Evolutionary conservation across 148 eudicot genomes (phyloP), one percentile per base, ranked within the genome.

Genomic region (Chenopodium berlandieri): DNA sequence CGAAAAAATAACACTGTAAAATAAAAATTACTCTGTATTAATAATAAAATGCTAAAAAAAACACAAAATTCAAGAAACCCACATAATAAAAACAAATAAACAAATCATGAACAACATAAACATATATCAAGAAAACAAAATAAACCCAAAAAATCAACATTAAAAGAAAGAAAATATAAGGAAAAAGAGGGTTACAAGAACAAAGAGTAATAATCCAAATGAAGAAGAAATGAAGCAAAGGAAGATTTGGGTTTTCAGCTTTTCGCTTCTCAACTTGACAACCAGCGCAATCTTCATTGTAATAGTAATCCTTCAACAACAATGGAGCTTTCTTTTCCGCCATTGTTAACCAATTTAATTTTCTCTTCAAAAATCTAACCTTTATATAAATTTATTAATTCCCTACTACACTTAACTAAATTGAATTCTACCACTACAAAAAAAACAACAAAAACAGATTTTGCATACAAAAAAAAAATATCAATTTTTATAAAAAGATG

Each of bases 251-350:
- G 22, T 56, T 54, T 10, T 77, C 71, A 2, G 68, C 72, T 77
- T 88, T 89, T 16, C 84, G n/a, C 52, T 48, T 80, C 12, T 88
- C 83, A 37, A 86, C 66, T 52, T 84, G 76, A 44, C 91, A 89
- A 75, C 87, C 87, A 2, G 88, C 85, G 52, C 88, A 86, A 46
- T 86, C 46, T 32, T 79, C 85, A 40, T 85, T 25, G 54, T 85
- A 74, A n/a, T 60, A 70, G 9, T 47, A 44, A 2, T 78, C 14
- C 62, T 65, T 78, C 69, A 44, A 22, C 73, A 85, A 66, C 80
- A 82, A 79, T 78, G 79, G 2, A 56, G 58, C 82, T 48, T 22
- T 79, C 8, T 7, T 8, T 4, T 85, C 80, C 50, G 8, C 84
- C 87, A 85, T 85, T 56, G 62, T 56, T 56, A 19, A 56, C 5